Conservation (phyloP, 1,284 basidiomycete genomes). For the Moesziomyces sp. region DNA sequence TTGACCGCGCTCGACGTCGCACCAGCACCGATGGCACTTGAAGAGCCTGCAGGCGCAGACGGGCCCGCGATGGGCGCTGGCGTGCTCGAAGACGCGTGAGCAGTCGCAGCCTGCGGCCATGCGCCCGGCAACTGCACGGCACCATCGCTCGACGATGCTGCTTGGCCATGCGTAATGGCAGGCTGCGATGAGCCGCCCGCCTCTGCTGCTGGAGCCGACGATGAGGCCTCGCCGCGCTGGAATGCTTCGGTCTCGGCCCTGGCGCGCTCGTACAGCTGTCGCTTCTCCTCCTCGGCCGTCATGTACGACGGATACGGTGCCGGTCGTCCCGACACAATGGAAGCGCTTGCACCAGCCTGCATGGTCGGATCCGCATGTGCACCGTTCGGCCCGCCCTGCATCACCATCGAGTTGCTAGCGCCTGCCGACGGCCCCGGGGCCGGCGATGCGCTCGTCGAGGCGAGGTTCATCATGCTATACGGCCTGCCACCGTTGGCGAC, state of each 20-base stretch:
- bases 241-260: constrained; percentile 50
- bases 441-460: constrained; percentile 10
- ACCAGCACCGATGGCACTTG: background rate
- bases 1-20: constrained; percentile 3
- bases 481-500: constrained; percentile 23
- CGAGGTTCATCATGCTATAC: constrained; percentile 36
- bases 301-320: constrained; percentile 47
- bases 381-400: background rate
- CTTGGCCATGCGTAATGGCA: constrained; percentile 8
- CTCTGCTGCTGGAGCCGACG: background rate
- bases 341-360: constrained; percentile 2
- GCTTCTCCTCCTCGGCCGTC: constrained; percentile 59
- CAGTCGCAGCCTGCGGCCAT: constrained; percentile 10
- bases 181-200: constrained; percentile 2
- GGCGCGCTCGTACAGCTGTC: constrained; percentile 52
- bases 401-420: background rate
- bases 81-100: background rate
- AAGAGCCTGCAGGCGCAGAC: background rate
- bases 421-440: background rate
- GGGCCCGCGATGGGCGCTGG: background rate
- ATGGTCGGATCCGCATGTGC: constrained; percentile 5
- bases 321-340: constrained; percentile 31
- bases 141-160: constrained; percentile 17
- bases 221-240: constrained; percentile 28
- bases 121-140: constrained; percentile 17